Evolutionary conservation across 1,284 basidiomycete genomes (phyloP).

Genomic region (Puccinia sorghi): DNA sequence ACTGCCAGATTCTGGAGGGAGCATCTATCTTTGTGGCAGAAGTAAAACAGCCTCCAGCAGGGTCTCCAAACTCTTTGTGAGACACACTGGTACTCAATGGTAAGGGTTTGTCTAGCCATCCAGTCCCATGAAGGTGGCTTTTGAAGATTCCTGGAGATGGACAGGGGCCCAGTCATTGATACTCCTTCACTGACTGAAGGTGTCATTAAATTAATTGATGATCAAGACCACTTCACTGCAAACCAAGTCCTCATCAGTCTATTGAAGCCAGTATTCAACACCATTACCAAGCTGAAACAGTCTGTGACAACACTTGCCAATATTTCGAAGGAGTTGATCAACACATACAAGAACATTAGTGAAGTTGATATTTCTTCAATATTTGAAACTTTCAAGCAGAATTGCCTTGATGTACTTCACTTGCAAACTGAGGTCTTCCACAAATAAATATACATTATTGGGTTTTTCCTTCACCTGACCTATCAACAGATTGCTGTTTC

Average conservation of each 20-base stretch:
- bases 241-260: neutral
- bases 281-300: neutral
- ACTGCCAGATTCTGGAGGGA: neutral
- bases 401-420: neutral
- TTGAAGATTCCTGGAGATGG: neutral
- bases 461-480: neutral
- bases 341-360: neutral
- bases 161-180: neutral
- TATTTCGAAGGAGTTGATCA: neutral
- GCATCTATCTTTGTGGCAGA: constrained; percentile 2
- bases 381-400: neutral
- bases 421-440: neutral
- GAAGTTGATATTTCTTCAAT: neutral
- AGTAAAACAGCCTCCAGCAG: neutral
- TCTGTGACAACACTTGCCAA: neutral
- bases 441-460: neutral
- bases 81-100: constrained; percentile 3
- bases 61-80: neutral
- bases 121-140: constrained; percentile 3
- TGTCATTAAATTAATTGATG: too few species aligned
- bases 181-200: neutral
- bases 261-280: too few species aligned
- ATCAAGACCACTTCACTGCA: too few species aligned
- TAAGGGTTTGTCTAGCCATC: constrained; percentile 3
- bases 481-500: neutral